Percentiles rank a stretch among this genome's conserved stretches.
phyloP scores from a whole-genome alignment of 257 asterid species.

The Capsicum pubescens region DNA sequence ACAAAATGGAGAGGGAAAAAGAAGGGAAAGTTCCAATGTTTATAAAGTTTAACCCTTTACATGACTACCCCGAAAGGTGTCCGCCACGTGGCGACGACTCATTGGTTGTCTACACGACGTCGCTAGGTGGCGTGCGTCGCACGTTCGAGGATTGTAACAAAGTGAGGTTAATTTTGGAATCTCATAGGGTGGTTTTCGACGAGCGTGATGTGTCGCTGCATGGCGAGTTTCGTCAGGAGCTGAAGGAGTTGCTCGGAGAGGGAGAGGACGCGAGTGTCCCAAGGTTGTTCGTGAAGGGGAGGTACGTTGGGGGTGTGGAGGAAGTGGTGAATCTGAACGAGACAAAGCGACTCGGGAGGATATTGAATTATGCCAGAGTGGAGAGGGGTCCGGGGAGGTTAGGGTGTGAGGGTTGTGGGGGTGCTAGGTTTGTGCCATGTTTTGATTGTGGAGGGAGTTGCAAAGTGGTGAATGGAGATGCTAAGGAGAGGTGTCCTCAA shows the following conservation, averaged over 20 bases:
- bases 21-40: constrained; percentile 59
- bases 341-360: constrained; percentile 67
- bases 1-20: constrained; percentile 63
- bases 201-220: constrained; percentile 86
- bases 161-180: constrained; percentile 66
- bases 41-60: constrained; percentile 60
- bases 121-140: constrained; percentile 85
- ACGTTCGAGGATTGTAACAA: constrained; percentile 83
- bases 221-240: constrained; percentile 62
- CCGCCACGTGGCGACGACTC: constrained; percentile 78
- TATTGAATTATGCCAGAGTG: constrained; percentile 77
- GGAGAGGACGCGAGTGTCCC: constrained; percentile 64
- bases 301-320: constrained; percentile 84
- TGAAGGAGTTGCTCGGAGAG: constrained; percentile 64
- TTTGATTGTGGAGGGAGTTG: constrained; percentile 88
- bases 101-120: constrained; percentile 89
- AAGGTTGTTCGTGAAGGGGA: constrained; percentile 87
- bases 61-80: constrained; percentile 69
- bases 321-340: constrained; percentile 79
- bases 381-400: constrained; percentile 84
- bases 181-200: constrained; percentile 75
- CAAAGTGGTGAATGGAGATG: constrained; percentile 53
- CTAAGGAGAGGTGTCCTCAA: constrained; percentile 43
- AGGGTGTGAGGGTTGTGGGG: constrained; percentile 90
- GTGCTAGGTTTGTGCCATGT: constrained; percentile 88